Base-by-base conservation (phyloP, 2,329 filamentous ascomycete genomes). In the Pseudogymnoascus sp. region DNA sequence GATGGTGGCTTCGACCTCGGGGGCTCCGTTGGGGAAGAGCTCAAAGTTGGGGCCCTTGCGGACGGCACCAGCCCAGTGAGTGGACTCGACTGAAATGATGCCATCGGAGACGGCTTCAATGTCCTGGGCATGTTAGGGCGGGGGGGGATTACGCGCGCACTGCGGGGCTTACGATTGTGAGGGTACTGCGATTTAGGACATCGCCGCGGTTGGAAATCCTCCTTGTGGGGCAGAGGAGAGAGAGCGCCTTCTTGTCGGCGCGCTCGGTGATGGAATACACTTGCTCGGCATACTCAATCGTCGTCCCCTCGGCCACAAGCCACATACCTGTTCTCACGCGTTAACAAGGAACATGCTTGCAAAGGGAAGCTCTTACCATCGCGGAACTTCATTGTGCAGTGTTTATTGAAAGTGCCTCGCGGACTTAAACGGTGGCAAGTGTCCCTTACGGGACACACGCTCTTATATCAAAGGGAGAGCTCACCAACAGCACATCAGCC, bases 261-360 rank as follows among this genome's bases (percentile, higher is more conserved):
- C 62, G 59, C 44, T 68, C 63, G 4, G 75, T 78, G 59, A 81
- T 74, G 7, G 78, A 77, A 68, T 84, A 81, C 13, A 88, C 76
- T 64, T 88, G 84, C 72, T 88, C 85, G 35, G 85, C 86, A 66
- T 87, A 87, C 68, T 87, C 83, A 26, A 85, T 78, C 58, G 78
- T 76, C 70, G 85, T 79, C 64, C 79, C 81, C 71, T 84, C 81
- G 62, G 81, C 83, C 41, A 80, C 78, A 58, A 87, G 75, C 86
- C 86, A 88, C 85, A 87, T 85, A 66, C 76, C 77, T 78, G 50
- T 26, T 58, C 13, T 15, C 15, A 8, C 11, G 61, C 37, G 62
- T 40, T 29, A 40, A 41, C 17, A 8, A n/a, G 26, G 5, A 24
- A 10, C 5, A 11, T 24, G 21, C 31, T 44, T 31, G n/a, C 44